Base-by-base conservation (phyloP, 1,139 yeast genomes). In the Candida tetrigidarum region DNA sequence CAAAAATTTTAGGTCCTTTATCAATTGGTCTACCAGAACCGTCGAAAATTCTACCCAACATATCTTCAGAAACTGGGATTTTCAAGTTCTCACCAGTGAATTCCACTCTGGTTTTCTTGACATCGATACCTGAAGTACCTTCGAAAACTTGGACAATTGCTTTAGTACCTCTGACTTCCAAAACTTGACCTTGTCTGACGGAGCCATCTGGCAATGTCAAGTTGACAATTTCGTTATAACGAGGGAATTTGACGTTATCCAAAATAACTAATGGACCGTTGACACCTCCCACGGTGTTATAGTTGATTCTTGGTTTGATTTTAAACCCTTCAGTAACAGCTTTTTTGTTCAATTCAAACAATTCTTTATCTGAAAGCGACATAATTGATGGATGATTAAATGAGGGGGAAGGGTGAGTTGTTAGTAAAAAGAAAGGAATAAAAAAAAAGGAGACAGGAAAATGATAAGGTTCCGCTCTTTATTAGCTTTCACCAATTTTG, bases 21-120 rank as follows among this genome's bases (percentile, higher is more conserved):
- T 93, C 99, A 60, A 90, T 92, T 49, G 99, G 96, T 71, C 96
- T 85, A 72, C 99, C 99, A 26, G 98, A 91, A 66, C 99, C 99
- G 71, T 93, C 97, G 66, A 93, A 93, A 54, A 93, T 89, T 77
- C 99, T 88, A 54, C 99, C 99, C 65, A 93, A 78, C 79, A 91
- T 87, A 64, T 93, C 99, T 70, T 95, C 99, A 47, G 96, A 87
- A 28, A 93, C 99, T 26, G 99, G 88, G 54, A 93, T 90, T 67
- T 86, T 88, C 78, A 93, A 78, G 67, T 83, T 88, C 65, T 93
- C 84, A 49, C 99, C 99, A 30, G 99, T 92, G 72, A 93, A 93
- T 70, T 95, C 98, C 48, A 95, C 97, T 50, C 91, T 80, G 43
- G 99, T 93, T 74, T 92, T 93, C 73, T 93, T 91, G 52, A 95